A percentile compares a stretch with the other conserved stretches of the same genome.
Evolutionary conservation across 2,329 filamentous ascomycete genomes (phyloP).

Genomic region (Lachnellula suecica): DNA sequence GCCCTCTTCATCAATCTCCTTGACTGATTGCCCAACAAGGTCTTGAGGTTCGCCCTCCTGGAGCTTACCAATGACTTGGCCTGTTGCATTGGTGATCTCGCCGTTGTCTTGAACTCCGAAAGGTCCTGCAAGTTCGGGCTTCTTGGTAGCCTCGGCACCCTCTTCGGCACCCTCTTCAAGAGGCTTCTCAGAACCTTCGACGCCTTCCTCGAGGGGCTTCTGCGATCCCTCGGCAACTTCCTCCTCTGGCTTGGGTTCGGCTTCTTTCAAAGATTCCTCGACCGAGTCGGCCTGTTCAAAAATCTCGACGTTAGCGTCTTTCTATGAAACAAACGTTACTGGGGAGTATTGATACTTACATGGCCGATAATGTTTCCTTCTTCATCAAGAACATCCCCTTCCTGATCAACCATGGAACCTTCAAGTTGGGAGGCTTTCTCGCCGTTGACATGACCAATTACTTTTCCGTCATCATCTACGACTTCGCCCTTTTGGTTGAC

Average conservation of each 20-base stretch:
- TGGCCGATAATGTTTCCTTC: constrained; percentile 49
- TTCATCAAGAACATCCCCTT: constrained; percentile 56
- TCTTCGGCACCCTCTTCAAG: no score
- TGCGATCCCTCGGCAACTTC: constrained; percentile 6
- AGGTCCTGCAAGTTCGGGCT: constrained; percentile 51
- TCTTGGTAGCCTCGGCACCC: constrained; percentile 28
- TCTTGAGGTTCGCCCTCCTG: constrained; percentile 39
- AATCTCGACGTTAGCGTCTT: no score
- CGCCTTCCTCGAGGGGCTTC: constrained; percentile 16
- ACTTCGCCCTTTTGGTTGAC: constrained; percentile 53
- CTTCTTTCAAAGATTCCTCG: not conserved
- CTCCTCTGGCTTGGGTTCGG: constrained; percentile 3
- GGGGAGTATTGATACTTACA: no score
- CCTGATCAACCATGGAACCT: constrained; percentile 47
- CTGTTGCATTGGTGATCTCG: constrained; percentile 54
- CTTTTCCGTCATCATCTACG: constrained; percentile 51
- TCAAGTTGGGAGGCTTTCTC: constrained; percentile 60
- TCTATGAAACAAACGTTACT: no score
- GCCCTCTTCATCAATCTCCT: constrained; percentile 60
- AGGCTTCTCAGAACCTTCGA: constrained; percentile 5
- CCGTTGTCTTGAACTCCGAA: constrained; percentile 49
- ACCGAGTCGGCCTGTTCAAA: constrained; percentile 26
- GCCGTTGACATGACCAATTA: constrained; percentile 59
- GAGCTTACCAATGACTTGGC: constrained; percentile 51
- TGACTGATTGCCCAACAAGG: constrained; percentile 60